Evolutionary conservation across 2,329 filamentous ascomycete species (phyloP).

Genomic region (Ascochyta lentis): DNA sequence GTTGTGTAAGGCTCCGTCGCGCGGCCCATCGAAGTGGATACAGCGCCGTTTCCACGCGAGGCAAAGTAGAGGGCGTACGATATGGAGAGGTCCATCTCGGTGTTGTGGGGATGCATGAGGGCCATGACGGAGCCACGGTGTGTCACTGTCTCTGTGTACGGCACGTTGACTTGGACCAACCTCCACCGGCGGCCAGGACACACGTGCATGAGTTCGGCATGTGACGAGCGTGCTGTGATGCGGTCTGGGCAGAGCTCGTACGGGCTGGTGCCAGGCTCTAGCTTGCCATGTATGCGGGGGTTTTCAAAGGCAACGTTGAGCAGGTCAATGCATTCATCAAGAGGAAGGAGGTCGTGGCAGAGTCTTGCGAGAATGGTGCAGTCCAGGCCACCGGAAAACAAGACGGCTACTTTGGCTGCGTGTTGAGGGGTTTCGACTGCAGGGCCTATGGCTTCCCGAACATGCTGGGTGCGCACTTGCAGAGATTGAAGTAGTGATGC

Average conservation of each 20-base stretch:
- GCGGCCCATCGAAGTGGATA: conserved; percentile 38
- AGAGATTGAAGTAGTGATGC: conserved; percentile 67
- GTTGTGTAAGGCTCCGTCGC: conserved; percentile 63
- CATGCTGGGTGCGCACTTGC: conserved; percentile 58
- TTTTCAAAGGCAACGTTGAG: conserved; percentile 98
- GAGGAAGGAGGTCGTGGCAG: conserved; percentile 75
- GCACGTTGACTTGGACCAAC: conserved; percentile 86
- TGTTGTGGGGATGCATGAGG: conserved; percentile 91
- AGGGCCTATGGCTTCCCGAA: conserved; percentile 32
- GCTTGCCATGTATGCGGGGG: conserved; percentile 65
- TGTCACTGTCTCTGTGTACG: conserved; percentile 74
- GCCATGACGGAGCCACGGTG: conserved; percentile 74
- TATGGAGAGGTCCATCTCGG: conserved; percentile 98
- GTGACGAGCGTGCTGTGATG: conserved; percentile 80
- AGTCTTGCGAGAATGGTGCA: conserved; percentile 87
- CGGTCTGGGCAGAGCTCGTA: conserved; percentile 92
- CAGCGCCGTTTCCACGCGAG: conserved; percentile 71
- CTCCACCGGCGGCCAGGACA: conserved; percentile 79
- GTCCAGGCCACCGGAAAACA: conserved; percentile 95
- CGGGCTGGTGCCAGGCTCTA: conserved; percentile 46
- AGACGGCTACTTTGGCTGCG: conserved; percentile 69
- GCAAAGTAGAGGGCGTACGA: conserved; percentile 94
- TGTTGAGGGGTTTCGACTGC: neutral
- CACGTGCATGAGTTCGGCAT: conserved; percentile 71
- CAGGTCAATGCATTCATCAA: conserved; percentile 76